These are phyloP conservation scores for Casuarina equisetifolia DNA, from an alignment of 306 rosid species.

Conservation along the genomic window DNA sequence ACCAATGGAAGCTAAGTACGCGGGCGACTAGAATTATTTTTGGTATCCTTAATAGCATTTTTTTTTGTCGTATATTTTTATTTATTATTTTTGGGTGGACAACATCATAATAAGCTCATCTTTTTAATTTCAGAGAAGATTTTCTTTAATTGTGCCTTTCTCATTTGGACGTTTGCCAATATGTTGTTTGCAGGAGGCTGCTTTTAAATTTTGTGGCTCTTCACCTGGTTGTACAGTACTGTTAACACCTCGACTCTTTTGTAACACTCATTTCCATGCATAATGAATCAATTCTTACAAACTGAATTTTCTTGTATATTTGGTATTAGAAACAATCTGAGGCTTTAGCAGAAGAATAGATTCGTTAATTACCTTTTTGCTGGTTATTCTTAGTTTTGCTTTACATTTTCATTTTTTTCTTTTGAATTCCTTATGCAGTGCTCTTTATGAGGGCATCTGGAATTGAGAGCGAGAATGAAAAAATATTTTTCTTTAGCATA, in stretches of 20 bases:
- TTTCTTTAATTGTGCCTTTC: background rate
- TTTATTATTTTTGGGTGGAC: background rate
- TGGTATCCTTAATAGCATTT: background rate
- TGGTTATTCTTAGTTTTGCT: background rate
- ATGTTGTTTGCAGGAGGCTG: conserved; percentile 60
- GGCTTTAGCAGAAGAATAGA: background rate
- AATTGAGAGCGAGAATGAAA: no score
- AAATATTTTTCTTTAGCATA: no score
- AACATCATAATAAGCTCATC: background rate
- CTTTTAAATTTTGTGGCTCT: conserved; percentile 32
- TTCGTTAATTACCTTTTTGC: background rate
- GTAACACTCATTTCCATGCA: conserved; percentile 10
- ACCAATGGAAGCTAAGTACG: background rate
- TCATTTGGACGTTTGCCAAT: background rate
- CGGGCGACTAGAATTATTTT: background rate
- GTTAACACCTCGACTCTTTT: conserved; percentile 36
- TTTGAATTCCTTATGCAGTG: background rate
- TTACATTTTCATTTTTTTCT: background rate
- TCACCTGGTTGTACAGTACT: conserved; percentile 66
- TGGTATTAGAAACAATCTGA: conserved; percentile 27
- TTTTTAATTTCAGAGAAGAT: background rate
- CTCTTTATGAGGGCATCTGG: background rate
- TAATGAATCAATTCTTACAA: conserved; percentile 31
- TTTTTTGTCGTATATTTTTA: background rate
- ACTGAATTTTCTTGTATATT: conserved; percentile 40